Evolutionary conservation across 176 grass and related monocot species (phyloP).

Genomic region (Aegilops longissima): DNA sequence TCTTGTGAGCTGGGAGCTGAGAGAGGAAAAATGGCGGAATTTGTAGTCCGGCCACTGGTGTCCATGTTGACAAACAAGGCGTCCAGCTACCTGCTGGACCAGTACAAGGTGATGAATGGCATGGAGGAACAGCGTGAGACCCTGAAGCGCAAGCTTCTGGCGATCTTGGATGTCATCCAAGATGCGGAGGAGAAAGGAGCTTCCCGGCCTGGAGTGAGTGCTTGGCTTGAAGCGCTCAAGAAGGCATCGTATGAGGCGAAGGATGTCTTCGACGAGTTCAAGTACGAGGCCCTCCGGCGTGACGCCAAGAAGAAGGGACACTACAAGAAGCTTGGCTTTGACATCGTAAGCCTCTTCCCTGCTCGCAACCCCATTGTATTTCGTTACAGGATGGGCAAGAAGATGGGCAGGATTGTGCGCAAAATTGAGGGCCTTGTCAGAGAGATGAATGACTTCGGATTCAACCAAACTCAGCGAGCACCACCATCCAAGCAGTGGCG

Average conservation of each 20-base stretch:
- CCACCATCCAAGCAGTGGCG: neutral
- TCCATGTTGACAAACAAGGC: neutral
- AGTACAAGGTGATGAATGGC: conserved; percentile 5
- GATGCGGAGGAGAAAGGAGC: conserved; percentile 1
- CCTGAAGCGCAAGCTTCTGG: neutral
- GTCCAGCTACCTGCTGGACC: neutral
- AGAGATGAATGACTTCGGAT: neutral
- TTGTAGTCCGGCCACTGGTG: neutral
- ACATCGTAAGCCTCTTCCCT: neutral
- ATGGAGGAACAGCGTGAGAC: neutral
- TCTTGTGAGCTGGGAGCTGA: neutral
- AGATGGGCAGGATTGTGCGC: conserved; percentile 19
- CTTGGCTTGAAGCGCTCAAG: conserved; percentile 24
- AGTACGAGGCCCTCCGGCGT: conserved; percentile 22
- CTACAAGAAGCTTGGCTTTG: neutral
- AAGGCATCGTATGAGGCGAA: conserved; percentile 27
- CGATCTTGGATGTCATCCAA: neutral
- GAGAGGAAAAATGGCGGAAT: neutral
- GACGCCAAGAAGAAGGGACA: conserved; percentile 30
- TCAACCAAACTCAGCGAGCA: neutral
- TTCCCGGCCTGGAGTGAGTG: neutral
- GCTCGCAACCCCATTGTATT: neutral
- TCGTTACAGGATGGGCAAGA: conserved; percentile 35
- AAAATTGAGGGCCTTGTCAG: neutral
- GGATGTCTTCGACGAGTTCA: conserved; percentile 43